A percentile compares a stretch with the other conserved stretches of the same genome.
These are phyloP conservation scores for Penicillium digitatum DNA, from an alignment of 2,329 filamentous ascomycete species.

Conservation along the genomic window DNA sequence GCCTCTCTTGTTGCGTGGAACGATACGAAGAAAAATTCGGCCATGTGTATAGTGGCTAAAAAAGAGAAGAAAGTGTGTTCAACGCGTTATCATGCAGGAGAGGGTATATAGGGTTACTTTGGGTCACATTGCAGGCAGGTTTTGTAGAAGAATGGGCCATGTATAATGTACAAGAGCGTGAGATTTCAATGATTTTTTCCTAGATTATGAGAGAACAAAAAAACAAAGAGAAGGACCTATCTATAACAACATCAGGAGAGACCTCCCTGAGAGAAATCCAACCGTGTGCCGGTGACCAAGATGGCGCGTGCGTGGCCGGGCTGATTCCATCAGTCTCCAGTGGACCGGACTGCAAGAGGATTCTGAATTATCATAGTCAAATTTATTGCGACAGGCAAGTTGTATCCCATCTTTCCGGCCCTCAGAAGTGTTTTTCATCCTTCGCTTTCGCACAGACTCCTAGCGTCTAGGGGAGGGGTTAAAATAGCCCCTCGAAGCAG, in stretches of 20 bases:
- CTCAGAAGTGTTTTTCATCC: background rate
- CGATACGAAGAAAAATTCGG: background rate
- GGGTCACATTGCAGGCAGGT: background rate
- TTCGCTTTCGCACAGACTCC: slow-evolving; percentile 3
- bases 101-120: background rate
- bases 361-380: slow-evolving; percentile 1
- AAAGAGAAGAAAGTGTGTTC: background rate
- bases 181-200: background rate
- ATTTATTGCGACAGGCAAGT: background rate
- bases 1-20: slow-evolving; percentile 11
- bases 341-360: slow-evolving; percentile 9
- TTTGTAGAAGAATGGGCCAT: background rate
- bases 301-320: slow-evolving; percentile 18
- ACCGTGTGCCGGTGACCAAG: slow-evolving; percentile 13
- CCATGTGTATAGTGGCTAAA: background rate
- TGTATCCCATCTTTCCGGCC: slow-evolving; percentile 1
- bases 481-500: background rate
- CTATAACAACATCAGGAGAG: slow-evolving; percentile 4
- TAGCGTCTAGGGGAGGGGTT: background rate
- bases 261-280: slow-evolving; percentile 2
- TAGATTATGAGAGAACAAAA: background rate
- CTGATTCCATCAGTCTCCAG: slow-evolving; percentile 15
- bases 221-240: background rate
- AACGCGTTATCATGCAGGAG: background rate
- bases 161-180: background rate